These are phyloP conservation scores for Aspergillus felis DNA, from an alignment of 2,329 filamentous ascomycete genomes.

Conservation along the genomic window DNA sequence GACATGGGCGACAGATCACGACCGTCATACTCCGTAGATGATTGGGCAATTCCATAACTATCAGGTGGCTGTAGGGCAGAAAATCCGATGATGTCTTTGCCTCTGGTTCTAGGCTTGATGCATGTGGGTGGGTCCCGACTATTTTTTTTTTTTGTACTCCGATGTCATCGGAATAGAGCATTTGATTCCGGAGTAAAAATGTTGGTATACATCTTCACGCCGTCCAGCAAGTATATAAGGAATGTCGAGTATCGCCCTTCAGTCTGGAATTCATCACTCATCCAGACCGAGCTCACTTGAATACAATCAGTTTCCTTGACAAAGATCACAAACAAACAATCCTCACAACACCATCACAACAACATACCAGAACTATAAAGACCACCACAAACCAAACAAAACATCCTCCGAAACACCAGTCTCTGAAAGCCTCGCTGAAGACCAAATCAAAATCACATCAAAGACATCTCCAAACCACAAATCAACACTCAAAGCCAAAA, in stretches of 20 bases:
- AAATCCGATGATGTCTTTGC: background rate
- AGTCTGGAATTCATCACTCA: background rate
- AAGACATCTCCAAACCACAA: background rate
- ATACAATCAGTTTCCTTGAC: background rate
- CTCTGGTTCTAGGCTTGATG: background rate
- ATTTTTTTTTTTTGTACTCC: background rate
- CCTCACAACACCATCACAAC: background rate
- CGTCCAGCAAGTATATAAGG: background rate
- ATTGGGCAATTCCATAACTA: background rate
- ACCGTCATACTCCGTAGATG: background rate
- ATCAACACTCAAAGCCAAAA: background rate
- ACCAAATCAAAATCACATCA: constrained; percentile 1
- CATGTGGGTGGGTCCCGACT: background rate
- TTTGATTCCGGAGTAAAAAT: background rate
- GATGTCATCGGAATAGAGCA: background rate
- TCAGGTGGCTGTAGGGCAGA: background rate
- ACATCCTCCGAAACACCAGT: background rate
- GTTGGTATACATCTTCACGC: background rate
- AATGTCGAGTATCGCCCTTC: background rate
- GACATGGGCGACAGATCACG: background rate
- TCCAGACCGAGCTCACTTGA: background rate
- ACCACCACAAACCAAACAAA: background rate
- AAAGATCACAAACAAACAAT: background rate
- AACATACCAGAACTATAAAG: background rate
- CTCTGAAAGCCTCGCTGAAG: background rate